These are phyloP conservation scores for Geotrichum australiense DNA, from an alignment of 1,139 yeast genomes.

Conservation along the genomic window DNA sequence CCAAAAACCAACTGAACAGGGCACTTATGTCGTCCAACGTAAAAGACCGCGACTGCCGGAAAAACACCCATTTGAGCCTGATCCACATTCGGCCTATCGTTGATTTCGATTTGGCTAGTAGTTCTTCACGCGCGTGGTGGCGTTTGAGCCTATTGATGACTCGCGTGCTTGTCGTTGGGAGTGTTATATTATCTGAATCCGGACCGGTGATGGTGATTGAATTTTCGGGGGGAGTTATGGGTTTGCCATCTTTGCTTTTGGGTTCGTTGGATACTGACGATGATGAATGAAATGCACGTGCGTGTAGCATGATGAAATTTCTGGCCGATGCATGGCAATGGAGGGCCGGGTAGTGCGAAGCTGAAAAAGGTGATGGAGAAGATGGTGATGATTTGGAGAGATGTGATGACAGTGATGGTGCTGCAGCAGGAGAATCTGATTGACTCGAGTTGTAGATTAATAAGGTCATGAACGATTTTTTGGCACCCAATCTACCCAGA, in stretches of 20 bases:
- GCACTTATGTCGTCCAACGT: slow-evolving; percentile 88
- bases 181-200: slow-evolving; percentile 8
- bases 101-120: slow-evolving; percentile 47
- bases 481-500: too few species aligned
- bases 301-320: too few species aligned
- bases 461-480: too few species aligned
- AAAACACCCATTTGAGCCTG: slow-evolving; percentile 64
- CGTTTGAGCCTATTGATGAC: slow-evolving; percentile 10
- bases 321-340: too few species aligned
- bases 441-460: too few species aligned
- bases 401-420: too few species aligned
- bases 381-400: too few species aligned
- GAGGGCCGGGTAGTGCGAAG: too few species aligned
- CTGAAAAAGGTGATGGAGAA: too few species aligned
- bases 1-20: slow-evolving; percentile 80
- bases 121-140: slow-evolving; percentile 41
- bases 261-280: too few species aligned
- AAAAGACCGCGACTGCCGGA: slow-evolving; percentile 59
- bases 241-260: neutral
- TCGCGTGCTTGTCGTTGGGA: slow-evolving; percentile 14
- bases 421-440: too few species aligned
- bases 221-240: slow-evolving; percentile 5
- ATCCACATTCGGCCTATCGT: slow-evolving; percentile 47
- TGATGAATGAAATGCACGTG: too few species aligned
- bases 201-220: slow-evolving; percentile 14